Base-by-base conservation (phyloP, 2,329 filamentous ascomycete genomes). In the Penicillium sp. region DNA sequence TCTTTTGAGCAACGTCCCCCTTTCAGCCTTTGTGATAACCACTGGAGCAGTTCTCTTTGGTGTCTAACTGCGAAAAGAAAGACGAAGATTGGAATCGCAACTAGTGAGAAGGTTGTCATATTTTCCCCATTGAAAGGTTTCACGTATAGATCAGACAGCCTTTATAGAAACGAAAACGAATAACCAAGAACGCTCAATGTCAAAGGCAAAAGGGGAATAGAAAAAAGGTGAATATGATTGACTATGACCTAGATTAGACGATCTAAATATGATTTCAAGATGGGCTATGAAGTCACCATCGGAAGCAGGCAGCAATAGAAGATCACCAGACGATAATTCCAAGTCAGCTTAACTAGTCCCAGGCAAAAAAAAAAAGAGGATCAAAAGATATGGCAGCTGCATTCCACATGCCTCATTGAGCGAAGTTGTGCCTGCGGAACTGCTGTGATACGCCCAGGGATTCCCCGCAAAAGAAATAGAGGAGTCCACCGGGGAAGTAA, bases 51-150 rank as follows among this genome's bases (percentile, higher is more conserved):
- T 35, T 53, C 45, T 46, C 59, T 62, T 48, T 59, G 51, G 40
- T 64, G 57, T 56, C 58, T 59, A 29, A 64, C 48, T 32, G 64
- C 46, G 24, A 67, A 53, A 37, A 62, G 56, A 44, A 67, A 42
- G 49, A 67, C 49, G 48, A 65, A 45, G 43, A 69, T 54, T 40
- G 61, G 55, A 56, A 66, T 44, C 10, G 53, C 58, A 51, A 61
- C 52, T 47, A 67, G 58, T 46, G 64, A 62, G 28, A 68, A 54
- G 47, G 53, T 56, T 55, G 64, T 61, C 65, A 69, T 69, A 55
- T 57, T 66, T 60, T 52, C 57, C 44, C 53, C 52, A 57, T 53
- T 31, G 4, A 28, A 45, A 32, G n/a, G 21, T 6, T 28, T 15
- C 4, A 31, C 12, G 15, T 33, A 13, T 32, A 40, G 26, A 40